Evolutionary conservation across 1,139 yeast species (phyloP).

Genomic region (Kurtzmaniella quercitrusa): DNA sequence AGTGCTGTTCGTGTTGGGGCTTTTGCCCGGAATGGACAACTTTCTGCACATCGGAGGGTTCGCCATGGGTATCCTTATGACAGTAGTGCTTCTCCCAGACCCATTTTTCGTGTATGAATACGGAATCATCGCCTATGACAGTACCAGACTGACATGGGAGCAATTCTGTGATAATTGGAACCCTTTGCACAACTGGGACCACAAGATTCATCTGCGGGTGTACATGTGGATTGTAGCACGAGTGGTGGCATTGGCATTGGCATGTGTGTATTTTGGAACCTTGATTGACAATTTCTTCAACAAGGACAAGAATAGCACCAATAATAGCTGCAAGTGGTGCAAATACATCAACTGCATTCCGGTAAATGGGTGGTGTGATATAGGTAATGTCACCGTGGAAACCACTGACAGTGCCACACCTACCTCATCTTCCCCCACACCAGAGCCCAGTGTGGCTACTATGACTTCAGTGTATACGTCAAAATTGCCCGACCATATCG

Average conservation of each 20-base stretch:
- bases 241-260: slow-evolving; percentile 40
- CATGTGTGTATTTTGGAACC: slow-evolving; percentile 48
- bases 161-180: slow-evolving; percentile 44
- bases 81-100: slow-evolving; percentile 52
- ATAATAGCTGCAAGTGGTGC: slow-evolving; percentile 58
- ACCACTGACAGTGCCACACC: slow-evolving; percentile 2
- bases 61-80: slow-evolving; percentile 54
- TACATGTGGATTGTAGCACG: slow-evolving; percentile 52
- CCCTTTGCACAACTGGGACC: slow-evolving; percentile 30
- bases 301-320: slow-evolving; percentile 31
- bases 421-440: not conserved
- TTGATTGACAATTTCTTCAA: slow-evolving; percentile 47
- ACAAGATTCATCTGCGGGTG: slow-evolving; percentile 31
- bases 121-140: slow-evolving; percentile 38
- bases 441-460: not conserved
- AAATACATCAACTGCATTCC: slow-evolving; percentile 71
- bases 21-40: slow-evolving; percentile 72
- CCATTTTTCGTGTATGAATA: slow-evolving; percentile 49
- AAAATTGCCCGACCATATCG: not conserved
- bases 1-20: slow-evolving; percentile 59
- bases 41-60: slow-evolving; percentile 79
- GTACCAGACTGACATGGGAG: slow-evolving; percentile 32
- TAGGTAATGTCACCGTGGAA: slow-evolving; percentile 43
- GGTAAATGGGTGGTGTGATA: slow-evolving; percentile 69
- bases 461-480: not conserved